Conservation (phyloP, 306 rosid genomes). For the Sicyos baderoa region DNA sequence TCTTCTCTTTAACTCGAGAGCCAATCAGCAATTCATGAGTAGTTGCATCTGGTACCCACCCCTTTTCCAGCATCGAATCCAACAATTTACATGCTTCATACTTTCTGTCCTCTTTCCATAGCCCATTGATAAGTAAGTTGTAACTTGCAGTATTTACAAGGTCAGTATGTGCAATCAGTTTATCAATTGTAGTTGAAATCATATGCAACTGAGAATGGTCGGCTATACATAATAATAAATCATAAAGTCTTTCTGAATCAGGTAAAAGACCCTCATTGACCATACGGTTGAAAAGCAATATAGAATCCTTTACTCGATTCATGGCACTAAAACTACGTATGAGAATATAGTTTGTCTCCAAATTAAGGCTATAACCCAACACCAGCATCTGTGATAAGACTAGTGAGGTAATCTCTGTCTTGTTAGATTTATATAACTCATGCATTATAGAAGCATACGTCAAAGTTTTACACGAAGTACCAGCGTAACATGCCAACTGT, state of each 20-base stretch:
- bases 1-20: constrained; percentile 36
- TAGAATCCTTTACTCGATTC: constrained; percentile 38
- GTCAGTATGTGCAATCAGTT: constrained; percentile 29
- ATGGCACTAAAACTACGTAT: constrained; percentile 45
- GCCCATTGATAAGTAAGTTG: constrained; percentile 54
- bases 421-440: constrained; percentile 38
- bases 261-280: constrained; percentile 48
- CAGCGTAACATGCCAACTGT: constrained; percentile 45
- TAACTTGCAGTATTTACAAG: constrained; percentile 37
- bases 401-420: constrained; percentile 30
- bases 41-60: constrained; percentile 72
- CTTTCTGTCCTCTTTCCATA: constrained; percentile 71
- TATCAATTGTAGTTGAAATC: constrained; percentile 43
- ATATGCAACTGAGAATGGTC: constrained; percentile 39
- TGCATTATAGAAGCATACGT: constrained; percentile 47
- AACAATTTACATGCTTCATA: constrained; percentile 41
- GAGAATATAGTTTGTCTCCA: constrained; percentile 57
- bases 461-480: constrained; percentile 37
- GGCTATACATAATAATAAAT: constrained; percentile 44
- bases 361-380: constrained; percentile 42
- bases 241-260: constrained; percentile 45
- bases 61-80: constrained; percentile 76
- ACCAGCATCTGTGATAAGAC: constrained; percentile 54
- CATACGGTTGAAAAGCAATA: constrained; percentile 57
- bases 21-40: constrained; percentile 78